These are phyloP conservation scores for Cladophialophora bantiana DNA, from an alignment of 2,329 filamentous ascomycete species.

Conservation along the genomic window DNA sequence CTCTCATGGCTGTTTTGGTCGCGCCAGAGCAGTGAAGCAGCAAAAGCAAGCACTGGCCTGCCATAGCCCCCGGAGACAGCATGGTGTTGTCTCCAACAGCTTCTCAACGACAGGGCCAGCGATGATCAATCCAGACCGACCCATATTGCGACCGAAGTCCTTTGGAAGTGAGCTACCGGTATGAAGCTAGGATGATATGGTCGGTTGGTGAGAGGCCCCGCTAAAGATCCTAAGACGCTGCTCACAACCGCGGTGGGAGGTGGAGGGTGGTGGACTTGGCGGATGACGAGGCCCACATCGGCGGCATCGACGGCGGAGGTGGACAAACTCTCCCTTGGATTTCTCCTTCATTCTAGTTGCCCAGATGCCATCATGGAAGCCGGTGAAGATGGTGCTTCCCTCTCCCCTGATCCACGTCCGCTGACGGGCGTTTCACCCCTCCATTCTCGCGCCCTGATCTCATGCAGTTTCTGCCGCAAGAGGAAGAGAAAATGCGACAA, in stretches of 20 bases:
- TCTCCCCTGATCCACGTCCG: background rate
- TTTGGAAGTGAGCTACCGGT: too few species aligned
- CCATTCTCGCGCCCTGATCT: background rate
- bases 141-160: too few species aligned
- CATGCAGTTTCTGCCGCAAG: conserved; percentile 13
- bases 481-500: background rate
- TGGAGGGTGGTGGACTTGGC: background rate
- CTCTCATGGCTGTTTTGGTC: too few species aligned
- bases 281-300: background rate
- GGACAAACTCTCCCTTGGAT: background rate
- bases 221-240: too few species aligned
- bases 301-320: background rate
- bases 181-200: too few species aligned
- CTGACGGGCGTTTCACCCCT: background rate
- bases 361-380: background rate
- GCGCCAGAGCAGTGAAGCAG: too few species aligned
- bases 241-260: background rate
- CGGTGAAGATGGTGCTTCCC: background rate
- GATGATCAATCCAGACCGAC: too few species aligned
- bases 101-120: too few species aligned
- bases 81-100: too few species aligned
- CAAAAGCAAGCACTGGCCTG: too few species aligned
- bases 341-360: background rate
- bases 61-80: too few species aligned
- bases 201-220: too few species aligned